These are phyloP conservation scores for Thinopyrum elongatum DNA, from an alignment of 176 grass and related monocot species.

Conservation along the genomic window DNA sequence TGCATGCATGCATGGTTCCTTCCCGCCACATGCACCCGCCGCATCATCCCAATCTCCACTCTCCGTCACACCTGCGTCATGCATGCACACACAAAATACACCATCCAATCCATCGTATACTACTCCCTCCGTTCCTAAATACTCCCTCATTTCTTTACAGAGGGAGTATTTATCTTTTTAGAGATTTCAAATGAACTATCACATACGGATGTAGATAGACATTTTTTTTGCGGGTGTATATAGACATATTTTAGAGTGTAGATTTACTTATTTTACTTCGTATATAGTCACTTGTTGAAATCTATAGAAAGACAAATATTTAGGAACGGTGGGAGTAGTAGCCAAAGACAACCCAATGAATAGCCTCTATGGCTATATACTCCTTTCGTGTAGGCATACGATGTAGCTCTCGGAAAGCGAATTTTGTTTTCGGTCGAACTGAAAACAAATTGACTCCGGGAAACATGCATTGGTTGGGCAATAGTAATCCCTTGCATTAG, in stretches of 20 bases:
- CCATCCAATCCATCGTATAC: neutral
- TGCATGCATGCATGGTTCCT: neutral
- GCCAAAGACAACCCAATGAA: neutral
- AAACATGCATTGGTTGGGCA: slow-evolving; percentile 44
- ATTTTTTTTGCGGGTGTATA: too few species aligned
- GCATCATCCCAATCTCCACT: neutral
- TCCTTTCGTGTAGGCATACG: too few species aligned
- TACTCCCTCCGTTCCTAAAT: too few species aligned
- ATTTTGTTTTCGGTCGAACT: slow-evolving; percentile 9
- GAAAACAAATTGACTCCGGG: slow-evolving; percentile 37
- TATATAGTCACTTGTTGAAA: too few species aligned
- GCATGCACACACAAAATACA: neutral
- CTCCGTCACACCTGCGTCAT: slow-evolving; percentile 9
- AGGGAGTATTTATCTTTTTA: too few species aligned
- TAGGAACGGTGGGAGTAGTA: too few species aligned
- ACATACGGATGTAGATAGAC: too few species aligned
- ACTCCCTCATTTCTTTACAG: too few species aligned
- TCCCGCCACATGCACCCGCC: neutral
- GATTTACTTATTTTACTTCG: too few species aligned
- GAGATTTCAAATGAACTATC: too few species aligned
- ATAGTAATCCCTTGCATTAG: slow-evolving; percentile 3
- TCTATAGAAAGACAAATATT: too few species aligned
- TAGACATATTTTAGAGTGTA: too few species aligned
- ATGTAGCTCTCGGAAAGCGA: neutral
- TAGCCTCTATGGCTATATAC: neutral